A percentile compares a stretch with the other conserved stretches of the same genome.
These are phyloP conservation scores for Saturnispora saitoi DNA, from an alignment of 805 yeast genomes.

Conservation along the genomic window DNA sequence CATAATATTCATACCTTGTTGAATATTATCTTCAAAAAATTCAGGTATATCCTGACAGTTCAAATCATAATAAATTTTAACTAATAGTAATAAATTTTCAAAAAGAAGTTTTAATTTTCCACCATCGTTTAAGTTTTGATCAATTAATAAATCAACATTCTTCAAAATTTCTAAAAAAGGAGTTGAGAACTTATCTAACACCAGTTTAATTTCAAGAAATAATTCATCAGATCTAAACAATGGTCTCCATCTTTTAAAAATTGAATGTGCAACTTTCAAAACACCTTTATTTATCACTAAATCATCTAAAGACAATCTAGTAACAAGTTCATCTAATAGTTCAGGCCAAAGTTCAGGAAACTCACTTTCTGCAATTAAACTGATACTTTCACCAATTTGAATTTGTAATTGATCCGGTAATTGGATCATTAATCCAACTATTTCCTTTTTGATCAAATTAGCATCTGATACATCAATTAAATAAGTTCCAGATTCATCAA, in stretches of 20 bases:
- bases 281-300: slow-evolving; percentile 76
- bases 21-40: slow-evolving; percentile 87
- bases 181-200: slow-evolving; percentile 68
- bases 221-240: slow-evolving; percentile 84
- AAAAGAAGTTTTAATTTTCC: slow-evolving; percentile 48
- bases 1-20: slow-evolving; percentile 66
- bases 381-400: slow-evolving; percentile 93
- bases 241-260: slow-evolving; percentile 96
- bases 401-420: slow-evolving; percentile 73
- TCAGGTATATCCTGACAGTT: slow-evolving; percentile 98
- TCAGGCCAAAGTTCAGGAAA: slow-evolving; percentile 87
- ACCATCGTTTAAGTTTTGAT: slow-evolving; percentile 34
- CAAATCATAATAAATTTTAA: slow-evolving; percentile 83
- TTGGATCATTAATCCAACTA: slow-evolving; percentile 77
- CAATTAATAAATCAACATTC: slow-evolving; percentile 59
- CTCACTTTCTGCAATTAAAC: slow-evolving; percentile 90
- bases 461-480: slow-evolving; percentile 55
- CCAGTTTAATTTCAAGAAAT: slow-evolving; percentile 79
- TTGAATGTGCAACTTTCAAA: slow-evolving; percentile 85
- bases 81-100: slow-evolving; percentile 60
- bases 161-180: slow-evolving; percentile 71
- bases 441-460: slow-evolving; percentile 59
- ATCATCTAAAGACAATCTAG: slow-evolving; percentile 55
- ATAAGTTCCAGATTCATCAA: slow-evolving; percentile 80
- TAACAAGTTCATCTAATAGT: slow-evolving; percentile 64